Evolutionary conservation across 139 green algal genomes (phyloP), one percentile per base, ranked within the genome.

Genomic region (Haematococcus lacustris): DNA sequence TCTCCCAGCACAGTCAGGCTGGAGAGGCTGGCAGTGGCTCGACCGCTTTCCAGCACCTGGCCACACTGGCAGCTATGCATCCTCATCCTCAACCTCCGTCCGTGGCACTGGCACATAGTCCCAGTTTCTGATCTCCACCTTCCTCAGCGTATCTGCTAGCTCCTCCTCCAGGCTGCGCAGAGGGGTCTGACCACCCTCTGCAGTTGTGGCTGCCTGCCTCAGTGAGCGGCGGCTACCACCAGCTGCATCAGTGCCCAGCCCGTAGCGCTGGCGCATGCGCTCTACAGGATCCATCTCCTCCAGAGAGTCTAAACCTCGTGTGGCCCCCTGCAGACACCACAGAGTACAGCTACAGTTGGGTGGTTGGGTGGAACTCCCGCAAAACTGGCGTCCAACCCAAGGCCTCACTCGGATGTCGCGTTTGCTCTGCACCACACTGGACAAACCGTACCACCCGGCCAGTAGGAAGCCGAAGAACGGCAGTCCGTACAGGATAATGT

Each of bases 391-490:
- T n/a, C n/a, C n/a, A n/a, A n/a, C n/a, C n/a, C n/a, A n/a, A n/a
- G n/a, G n/a, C n/a, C n/a, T n/a, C n/a, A 72, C 67, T 43, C 67
- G 30, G 7, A 72, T 28, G 4, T 72, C 67, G 6, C 67, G 32
- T 34, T 78, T 78, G 57, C 38, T 78, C 51, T 94, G 41, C 80
- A 92, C 39, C 67, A 85, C 28, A 83, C 85, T 94, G 91, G 74
- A 89, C 61, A 64, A 67, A 38, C 33, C 68, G 76, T 71, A 95
- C 90, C 1, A 80, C 86, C 61, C 90, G 90, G 80, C 63, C 39
- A 81, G 0, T 80, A 96, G 67, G 80, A 95, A 86, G 89, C 83
- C 78, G 89, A 95, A 77, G 50, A 78, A 82, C n/a, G 90, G 90
- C 25, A 71, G 0, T 75, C 94, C 28, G 93, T 95, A 74, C 53